Percentiles rank a stretch among this genome's conserved stretches.
phyloP scores from a whole-genome alignment of 805 yeast species.

The Lipomyces orientalis region DNA sequence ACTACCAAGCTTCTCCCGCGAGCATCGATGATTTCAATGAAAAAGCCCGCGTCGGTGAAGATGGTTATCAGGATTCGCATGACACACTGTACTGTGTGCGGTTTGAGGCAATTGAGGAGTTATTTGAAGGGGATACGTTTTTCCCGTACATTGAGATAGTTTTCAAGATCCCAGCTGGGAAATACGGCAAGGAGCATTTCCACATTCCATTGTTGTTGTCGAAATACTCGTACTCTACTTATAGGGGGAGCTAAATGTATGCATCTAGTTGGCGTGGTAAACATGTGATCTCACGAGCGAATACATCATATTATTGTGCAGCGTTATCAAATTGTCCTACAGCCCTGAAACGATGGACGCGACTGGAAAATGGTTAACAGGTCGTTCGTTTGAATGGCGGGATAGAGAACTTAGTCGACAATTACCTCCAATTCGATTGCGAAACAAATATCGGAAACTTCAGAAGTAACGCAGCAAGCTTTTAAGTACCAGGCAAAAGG shows the following conservation, averaged over 20 bases:
- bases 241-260: slow-evolving; percentile 70
- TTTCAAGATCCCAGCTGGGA: slow-evolving; percentile 66
- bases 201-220: slow-evolving; percentile 87
- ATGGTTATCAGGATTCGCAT: slow-evolving; percentile 10
- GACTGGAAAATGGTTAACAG: no score
- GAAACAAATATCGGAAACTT: no score
- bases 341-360: no score
- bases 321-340: no score
- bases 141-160: slow-evolving; percentile 87
- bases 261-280: not conserved
- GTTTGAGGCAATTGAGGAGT: slow-evolving; percentile 70
- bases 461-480: no score
- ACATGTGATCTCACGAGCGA: not conserved
- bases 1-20: not conserved
- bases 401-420: no score
- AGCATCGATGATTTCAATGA: slow-evolving; percentile 33
- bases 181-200: slow-evolving; percentile 65
- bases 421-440: no score
- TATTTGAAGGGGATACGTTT: slow-evolving; percentile 66
- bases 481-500: no score
- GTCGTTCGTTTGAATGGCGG: no score
- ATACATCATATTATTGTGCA: no score
- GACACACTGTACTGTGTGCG: slow-evolving; percentile 60
- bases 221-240: slow-evolving; percentile 87
- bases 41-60: slow-evolving; percentile 49